Conservation (phyloP, 1,139 yeast species). For the Nakaseomyces glabratus region DNA sequence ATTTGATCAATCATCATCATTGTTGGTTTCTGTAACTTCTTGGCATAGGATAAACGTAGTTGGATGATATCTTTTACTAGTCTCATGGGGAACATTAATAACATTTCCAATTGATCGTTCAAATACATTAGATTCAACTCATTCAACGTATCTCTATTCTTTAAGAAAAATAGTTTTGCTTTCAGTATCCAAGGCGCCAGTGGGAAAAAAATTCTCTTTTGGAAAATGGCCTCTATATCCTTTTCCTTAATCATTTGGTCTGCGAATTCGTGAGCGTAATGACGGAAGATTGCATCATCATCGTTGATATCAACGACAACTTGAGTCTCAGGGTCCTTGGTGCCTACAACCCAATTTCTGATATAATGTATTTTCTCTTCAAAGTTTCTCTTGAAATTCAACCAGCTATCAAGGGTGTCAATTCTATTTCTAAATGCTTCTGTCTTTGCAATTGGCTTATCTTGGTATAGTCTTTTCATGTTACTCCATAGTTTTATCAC, state of each 20-base stretch:
- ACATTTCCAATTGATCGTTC: constrained; percentile 50
- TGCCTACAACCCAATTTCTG: constrained; percentile 61
- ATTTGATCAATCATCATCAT: constrained; percentile 95
- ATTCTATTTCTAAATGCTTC: constrained; percentile 57
- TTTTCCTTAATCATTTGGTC: constrained; percentile 82
- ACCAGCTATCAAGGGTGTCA: constrained; percentile 81
- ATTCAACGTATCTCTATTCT: constrained; percentile 54
- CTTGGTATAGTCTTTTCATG: constrained; percentile 64
- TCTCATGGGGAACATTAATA: constrained; percentile 71
- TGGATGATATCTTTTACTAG: constrained; percentile 73
- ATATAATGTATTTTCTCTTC: constrained; percentile 46
- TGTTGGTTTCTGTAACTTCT: constrained; percentile 74
- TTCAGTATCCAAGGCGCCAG: constrained; percentile 52
- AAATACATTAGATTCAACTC: constrained; percentile 70
- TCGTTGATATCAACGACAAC: constrained; percentile 47
- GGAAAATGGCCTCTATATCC: constrained; percentile 62
- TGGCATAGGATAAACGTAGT: constrained; percentile 69
- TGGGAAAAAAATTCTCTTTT: constrained; percentile 36
- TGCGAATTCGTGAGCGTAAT: constrained; percentile 62
- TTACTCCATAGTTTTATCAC: constrained; percentile 79
- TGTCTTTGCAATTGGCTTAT: constrained; percentile 63
- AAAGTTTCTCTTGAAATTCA: constrained; percentile 63
- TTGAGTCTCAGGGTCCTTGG: constrained; percentile 33
- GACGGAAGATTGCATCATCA: constrained; percentile 22
- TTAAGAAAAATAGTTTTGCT: constrained; percentile 62